Conservation (phyloP, 129 eudicot species). For the Kitagawia praeruptora region DNA sequence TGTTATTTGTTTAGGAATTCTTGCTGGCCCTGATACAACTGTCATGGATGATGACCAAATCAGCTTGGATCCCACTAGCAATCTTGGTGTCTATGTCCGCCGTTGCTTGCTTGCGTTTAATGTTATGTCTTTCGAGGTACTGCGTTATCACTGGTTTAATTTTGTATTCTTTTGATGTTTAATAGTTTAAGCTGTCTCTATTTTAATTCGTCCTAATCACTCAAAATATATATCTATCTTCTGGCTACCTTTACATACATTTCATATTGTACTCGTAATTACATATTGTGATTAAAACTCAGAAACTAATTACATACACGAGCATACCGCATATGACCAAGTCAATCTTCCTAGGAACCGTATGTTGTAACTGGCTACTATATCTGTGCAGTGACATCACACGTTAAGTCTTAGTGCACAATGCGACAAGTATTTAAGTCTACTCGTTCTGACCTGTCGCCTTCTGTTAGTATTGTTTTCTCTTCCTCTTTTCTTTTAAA, state of each 20-base stretch:
- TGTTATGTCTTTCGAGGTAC: constrained; percentile 81
- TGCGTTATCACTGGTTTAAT: neutral
- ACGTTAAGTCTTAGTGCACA: neutral
- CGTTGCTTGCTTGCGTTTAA: constrained; percentile 80
- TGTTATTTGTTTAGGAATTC: constrained; percentile 42
- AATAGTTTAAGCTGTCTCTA: neutral
- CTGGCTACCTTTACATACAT: too few species aligned
- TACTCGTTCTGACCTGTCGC: neutral
- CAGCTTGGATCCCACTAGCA: constrained; percentile 77
- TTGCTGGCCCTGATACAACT: constrained; percentile 66
- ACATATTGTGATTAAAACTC: neutral
- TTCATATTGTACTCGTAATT: neutral
- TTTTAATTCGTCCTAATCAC: neutral
- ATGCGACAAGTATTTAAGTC: neutral
- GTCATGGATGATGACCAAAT: constrained; percentile 87
- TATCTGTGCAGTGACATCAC: neutral
- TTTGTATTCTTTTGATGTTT: neutral
- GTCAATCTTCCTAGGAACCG: neutral
- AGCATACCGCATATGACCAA: neutral
- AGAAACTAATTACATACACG: too few species aligned
- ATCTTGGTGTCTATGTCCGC: constrained; percentile 73
- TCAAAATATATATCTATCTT: too few species aligned
- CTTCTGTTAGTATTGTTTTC: neutral
- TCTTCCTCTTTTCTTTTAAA: neutral
- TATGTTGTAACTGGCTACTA: neutral